phyloP scores from a whole-genome alignment of 78 protist species.

The Chrysochromulina parva region DNA sequence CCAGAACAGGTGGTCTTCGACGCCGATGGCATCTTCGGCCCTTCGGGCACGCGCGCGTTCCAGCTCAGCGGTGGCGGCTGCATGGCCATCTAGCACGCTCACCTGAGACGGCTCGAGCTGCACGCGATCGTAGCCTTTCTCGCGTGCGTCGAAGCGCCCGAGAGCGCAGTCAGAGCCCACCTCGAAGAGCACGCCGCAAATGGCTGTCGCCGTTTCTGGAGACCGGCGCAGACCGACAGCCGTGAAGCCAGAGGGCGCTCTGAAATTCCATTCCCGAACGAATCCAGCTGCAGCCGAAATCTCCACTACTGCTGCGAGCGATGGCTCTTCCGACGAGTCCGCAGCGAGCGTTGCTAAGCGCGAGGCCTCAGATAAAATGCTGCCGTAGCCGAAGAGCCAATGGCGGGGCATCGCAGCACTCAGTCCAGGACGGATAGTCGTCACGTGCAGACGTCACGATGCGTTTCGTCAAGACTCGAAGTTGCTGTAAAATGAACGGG shows the following conservation, averaged over 20 bases:
- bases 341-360: background rate
- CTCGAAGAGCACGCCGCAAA: slow-evolving; percentile 4
- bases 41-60: too few species aligned
- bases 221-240: background rate
- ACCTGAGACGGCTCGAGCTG: background rate
- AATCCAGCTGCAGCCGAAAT: background rate
- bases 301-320: background rate
- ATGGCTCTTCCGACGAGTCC: background rate
- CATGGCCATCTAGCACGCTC: background rate
- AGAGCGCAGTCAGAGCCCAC: background rate
- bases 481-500: too few species aligned
- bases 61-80: too few species aligned
- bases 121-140: background rate
- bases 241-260: background rate
- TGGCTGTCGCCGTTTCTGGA: background rate
- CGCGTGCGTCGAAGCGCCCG: background rate
- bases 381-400: background rate
- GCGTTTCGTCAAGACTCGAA: too few species aligned
- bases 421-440: too few species aligned
- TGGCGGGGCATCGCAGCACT: background rate
- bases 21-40: too few species aligned
- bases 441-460: too few species aligned
- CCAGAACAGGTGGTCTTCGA: background rate
- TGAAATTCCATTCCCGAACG: background rate
- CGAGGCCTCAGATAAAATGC: background rate